These are phyloP conservation scores for Passiflora organensis DNA, from an alignment of 345 rosid species.

Conservation along the genomic window DNA sequence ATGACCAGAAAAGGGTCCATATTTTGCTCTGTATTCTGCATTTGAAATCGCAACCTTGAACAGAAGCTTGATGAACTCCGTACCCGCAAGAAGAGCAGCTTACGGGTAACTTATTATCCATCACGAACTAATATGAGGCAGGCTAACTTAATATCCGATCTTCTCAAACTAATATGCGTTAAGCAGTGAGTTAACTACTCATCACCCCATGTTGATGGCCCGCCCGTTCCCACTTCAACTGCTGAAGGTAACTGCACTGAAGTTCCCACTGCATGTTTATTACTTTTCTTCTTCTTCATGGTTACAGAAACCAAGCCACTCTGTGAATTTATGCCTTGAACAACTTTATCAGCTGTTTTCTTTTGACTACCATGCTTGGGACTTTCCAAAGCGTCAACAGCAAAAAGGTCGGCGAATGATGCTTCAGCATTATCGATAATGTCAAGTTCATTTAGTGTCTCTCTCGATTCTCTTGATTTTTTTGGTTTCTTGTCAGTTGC, in stretches of 20 bases:
- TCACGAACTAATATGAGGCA: not conserved
- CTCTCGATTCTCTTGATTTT: constrained; percentile 21
- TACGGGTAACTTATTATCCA: not conserved
- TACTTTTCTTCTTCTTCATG: constrained; percentile 47
- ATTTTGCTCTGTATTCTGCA: too few relatives aligned
- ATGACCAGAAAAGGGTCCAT: too few relatives aligned
- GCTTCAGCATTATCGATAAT: constrained; percentile 52
- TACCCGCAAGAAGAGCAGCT: not conserved
- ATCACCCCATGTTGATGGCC: constrained; percentile 65
- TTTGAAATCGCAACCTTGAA: not conserved
- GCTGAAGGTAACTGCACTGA: constrained; percentile 24
- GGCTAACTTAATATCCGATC: not conserved
- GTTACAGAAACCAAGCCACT: constrained; percentile 27
- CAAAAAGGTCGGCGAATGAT: constrained; percentile 60
- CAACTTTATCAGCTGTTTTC: constrained; percentile 18
- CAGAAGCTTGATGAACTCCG: not conserved
- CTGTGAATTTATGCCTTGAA: constrained; percentile 16
- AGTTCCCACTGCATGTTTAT: constrained; percentile 23
- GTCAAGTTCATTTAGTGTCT: constrained; percentile 38
- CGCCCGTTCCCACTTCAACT: constrained; percentile 73
- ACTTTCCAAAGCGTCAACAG: constrained; percentile 19
- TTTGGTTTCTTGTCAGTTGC: constrained; percentile 20
- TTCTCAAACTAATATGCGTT: not conserved
- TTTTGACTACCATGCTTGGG: constrained; percentile 14
- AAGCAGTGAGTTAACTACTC: constrained; percentile 7